Evolutionary conservation across 352 stramenopile genomes (phyloP), one percentile per base, ranked within the genome.

Genomic region (Globisporangium takayamanum): DNA sequence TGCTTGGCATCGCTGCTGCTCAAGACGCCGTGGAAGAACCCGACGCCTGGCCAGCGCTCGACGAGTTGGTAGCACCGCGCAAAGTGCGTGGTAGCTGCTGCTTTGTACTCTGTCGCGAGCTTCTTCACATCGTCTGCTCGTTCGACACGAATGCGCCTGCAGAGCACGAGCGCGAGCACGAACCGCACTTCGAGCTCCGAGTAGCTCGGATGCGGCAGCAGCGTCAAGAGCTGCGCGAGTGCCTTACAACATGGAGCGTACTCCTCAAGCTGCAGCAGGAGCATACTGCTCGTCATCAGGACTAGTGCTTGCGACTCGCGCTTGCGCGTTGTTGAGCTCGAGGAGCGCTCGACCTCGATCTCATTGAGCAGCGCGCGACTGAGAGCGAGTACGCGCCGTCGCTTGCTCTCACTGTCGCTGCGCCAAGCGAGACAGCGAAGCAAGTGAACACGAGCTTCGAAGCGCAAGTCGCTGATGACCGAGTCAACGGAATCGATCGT

Each of bases 21-120:
- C 2, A 87, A 6, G 2, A 33, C 25, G 6, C 75, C 75, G 41
- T 87, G 73, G 22, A 85, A 87, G 52, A 73, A 89, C 3, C 79
- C 76, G 45, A 87, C 74, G 14, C 58, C 63, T 1, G 71, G 69
- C 73, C 68, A 78, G 25, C 87, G 28, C 33, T 87, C 79, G n/a
- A 89, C 63, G 12, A 60, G 44, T 36, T 74, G 75, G 45, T 74
- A 85, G 51, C 73, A 86, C 6, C 57, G 48, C 48, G 73, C 69
- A 12, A 88, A 42, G 44, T 60, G 36, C 5, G 51, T 50, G 6
- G 50, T 50, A 36, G 51, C 45, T 54, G 20, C 20, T 20, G 50
- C 10, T 5, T 15, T 41, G 37, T 22, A 2, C 10, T 3, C 6
- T 44, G 18, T 53, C 25, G 18, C 3, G 49, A 47, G 33, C 30